Conservation (phyloP, 345 rosid genomes). For the Raphanus raphanistrum region DNA sequence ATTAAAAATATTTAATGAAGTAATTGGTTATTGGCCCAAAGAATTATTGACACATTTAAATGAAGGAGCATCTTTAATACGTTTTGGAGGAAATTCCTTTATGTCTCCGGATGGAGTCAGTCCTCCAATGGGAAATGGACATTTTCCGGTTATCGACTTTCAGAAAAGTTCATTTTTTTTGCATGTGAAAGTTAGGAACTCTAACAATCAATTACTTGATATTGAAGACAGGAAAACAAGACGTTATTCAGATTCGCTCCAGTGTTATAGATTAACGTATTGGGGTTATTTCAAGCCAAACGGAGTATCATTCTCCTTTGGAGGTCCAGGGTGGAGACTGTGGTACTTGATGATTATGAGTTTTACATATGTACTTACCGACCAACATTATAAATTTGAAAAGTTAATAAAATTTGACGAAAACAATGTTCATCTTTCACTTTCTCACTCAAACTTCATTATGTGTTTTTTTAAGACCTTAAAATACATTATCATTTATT, state of each 20-base stretch:
- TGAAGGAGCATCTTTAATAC: too few species aligned
- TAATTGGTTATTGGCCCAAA: not conserved
- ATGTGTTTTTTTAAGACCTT: not conserved
- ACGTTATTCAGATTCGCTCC: not conserved
- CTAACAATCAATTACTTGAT: too few species aligned
- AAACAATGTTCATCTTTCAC: not conserved
- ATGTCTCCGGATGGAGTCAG: too few species aligned
- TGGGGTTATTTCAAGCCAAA: not conserved
- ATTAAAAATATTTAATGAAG: not conserved
- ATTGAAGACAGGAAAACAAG: not conserved
- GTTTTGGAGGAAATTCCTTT: too few species aligned
- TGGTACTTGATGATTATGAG: slow-evolving; percentile 8
- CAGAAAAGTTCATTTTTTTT: too few species aligned
- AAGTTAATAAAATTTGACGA: not conserved
- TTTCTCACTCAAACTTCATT: not conserved
- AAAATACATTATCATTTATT: not conserved
- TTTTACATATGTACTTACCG: not conserved
- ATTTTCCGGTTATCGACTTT: too few species aligned
- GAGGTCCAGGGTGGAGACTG: slow-evolving; percentile 27
- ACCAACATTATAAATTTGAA: not conserved
- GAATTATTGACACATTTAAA: not conserved
- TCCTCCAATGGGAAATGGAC: too few species aligned
- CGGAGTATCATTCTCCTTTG: slow-evolving; percentile 11
- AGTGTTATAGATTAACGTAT: slow-evolving; percentile 1
- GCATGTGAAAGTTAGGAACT: too few species aligned